Evolutionary conservation across 768 basidiomycete genomes (phyloP).

Genomic region (Russula griseocarnosa): DNA sequence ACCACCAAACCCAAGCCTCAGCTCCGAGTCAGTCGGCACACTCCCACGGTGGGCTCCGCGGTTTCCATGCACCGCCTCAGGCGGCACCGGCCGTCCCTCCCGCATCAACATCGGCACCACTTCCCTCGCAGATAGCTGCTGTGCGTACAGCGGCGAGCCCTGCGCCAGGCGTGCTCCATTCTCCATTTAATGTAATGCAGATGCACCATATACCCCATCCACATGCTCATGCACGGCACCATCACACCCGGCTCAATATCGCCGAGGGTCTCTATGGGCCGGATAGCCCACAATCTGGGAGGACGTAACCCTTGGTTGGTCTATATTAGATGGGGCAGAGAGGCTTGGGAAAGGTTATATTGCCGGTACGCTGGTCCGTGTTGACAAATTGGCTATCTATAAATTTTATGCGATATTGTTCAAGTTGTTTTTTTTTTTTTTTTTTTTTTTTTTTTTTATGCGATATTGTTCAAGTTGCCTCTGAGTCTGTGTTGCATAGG

Average conservation of each 20-base stretch:
- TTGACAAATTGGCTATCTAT: background rate
- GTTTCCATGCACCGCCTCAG: constrained; percentile 16
- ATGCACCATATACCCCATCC: constrained; percentile 83
- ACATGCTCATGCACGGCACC: constrained; percentile 72
- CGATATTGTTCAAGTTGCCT: too few relatives aligned
- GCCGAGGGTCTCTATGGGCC: constrained; percentile 32
- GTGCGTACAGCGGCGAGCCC: constrained; percentile 15
- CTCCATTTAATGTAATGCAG: constrained; percentile 55
- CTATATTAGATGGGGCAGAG: background rate
- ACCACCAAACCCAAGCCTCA: constrained; percentile 6
- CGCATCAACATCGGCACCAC: constrained; percentile 11
- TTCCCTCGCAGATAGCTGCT: constrained; percentile 9
- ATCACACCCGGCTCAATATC: constrained; percentile 51
- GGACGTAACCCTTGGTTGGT: constrained; percentile 1
- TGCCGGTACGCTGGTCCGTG: constrained; percentile 4
- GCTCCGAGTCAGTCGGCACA: constrained; percentile 14
- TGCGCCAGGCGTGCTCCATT: constrained; percentile 42
- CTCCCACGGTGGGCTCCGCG: constrained; percentile 20
- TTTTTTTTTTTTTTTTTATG: too few relatives aligned
- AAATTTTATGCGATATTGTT: constrained; percentile 2
- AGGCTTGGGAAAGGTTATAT: background rate
- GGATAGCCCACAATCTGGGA: constrained; percentile 3
- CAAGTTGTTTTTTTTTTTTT: too few relatives aligned
- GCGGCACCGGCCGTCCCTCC: constrained; percentile 10
- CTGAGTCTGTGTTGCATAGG: too few relatives aligned